Base-by-base conservation (phyloP, 176 grass and related monocot genomes). In the Cenchrus purpureus region DNA sequence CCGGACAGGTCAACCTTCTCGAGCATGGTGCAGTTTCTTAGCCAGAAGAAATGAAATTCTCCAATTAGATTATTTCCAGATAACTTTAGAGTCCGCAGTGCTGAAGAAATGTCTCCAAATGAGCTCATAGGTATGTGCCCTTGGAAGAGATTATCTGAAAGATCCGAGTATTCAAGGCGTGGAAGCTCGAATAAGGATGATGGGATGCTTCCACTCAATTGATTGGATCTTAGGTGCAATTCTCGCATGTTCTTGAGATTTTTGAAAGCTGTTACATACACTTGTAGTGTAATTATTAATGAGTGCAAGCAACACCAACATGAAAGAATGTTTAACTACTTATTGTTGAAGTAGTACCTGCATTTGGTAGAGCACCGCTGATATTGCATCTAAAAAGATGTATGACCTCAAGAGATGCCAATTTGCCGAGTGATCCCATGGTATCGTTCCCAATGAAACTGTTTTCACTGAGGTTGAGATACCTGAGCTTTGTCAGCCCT, bases 161-260 rank as follows among this genome's bases (percentile, higher is more conserved):
- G 14, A 37, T 73, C 70, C 8, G 82, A 45, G 11, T 75, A 22
- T 1, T 76, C 13, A 43, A 88, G 73, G 37, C 4, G 67, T 44
- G 28, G 10, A 28, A 72, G 15, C 31, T 78, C 77, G 56, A 60
- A 61, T 0, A 78, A 31, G 3, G 63, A 60, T 16, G 72, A 7
- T 10, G 86, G 64, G 76, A 88, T 50, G n/a, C 48, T 71, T 52
- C 74, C 53, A 42, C n/a, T 8, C 34, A 88, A 64, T n/a, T 63
- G 34, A 50, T 83, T 82, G 31, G 22, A 0, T 8, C n/a, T 43
- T n/a, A 86, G 48, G 55, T 12, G 8, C 4, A 80, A 6, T 44
- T 67, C 63, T 40, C 7, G 46, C 37, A 77, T 20, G 4, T 61
- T 61, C 31, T 44, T 42, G 5, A 77, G 1, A 22, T 44, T 77